These are phyloP conservation scores for Calonectria honghensis DNA, from an alignment of 2,329 filamentous ascomycete genomes.

Conservation along the genomic window DNA sequence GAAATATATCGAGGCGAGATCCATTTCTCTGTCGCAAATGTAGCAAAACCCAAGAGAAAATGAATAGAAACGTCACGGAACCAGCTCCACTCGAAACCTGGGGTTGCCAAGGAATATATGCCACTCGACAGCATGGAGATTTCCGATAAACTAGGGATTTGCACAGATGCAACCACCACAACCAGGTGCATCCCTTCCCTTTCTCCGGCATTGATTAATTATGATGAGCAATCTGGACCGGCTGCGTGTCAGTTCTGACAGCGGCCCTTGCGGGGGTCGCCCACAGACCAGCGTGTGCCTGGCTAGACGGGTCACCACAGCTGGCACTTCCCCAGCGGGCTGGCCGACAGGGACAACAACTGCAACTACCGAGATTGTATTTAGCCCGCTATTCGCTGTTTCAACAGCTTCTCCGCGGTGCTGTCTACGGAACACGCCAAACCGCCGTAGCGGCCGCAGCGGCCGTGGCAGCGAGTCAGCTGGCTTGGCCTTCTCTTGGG, in stretches of 20 bases:
- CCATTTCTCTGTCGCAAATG: constrained; percentile 17
- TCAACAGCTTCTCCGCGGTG: too few species aligned
- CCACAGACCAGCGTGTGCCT: not conserved
- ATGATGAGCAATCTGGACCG: not conserved
- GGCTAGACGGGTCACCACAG: not conserved
- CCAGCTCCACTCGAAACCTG: not conserved
- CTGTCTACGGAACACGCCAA: not conserved
- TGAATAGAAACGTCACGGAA: not conserved
- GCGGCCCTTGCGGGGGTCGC: constrained; percentile 9
- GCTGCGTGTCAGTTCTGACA: constrained; percentile 21
- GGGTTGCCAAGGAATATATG: not conserved
- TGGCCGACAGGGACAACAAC: not conserved
- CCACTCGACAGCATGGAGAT: not conserved
- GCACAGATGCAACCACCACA: not conserved
- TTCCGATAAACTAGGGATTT: not conserved
- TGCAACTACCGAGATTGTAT: constrained; percentile 14
- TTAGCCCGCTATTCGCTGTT: not conserved
- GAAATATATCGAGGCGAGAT: constrained; percentile 52
- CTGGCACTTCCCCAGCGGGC: not conserved
- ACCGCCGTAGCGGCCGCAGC: not conserved
- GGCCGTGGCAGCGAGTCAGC: constrained; percentile 1
- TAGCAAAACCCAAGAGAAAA: not conserved
- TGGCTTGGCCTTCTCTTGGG: not conserved
- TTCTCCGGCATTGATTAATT: constrained; percentile 20
- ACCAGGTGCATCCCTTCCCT: not conserved